These are phyloP conservation scores for Aquilaria malaccensis DNA, from an alignment of 345 rosid species.

Conservation along the genomic window DNA sequence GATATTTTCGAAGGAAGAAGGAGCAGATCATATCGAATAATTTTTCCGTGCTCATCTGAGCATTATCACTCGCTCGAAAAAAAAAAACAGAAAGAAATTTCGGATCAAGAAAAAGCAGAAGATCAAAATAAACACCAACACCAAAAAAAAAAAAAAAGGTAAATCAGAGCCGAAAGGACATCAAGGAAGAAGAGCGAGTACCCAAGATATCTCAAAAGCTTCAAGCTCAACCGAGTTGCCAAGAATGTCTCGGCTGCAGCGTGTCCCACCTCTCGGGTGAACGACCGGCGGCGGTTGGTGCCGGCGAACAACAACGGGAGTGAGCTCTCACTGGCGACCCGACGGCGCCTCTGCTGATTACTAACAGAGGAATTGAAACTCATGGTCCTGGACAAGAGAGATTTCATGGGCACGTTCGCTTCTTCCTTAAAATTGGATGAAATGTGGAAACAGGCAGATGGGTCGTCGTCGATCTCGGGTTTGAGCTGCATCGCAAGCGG, in stretches of 20 bases:
- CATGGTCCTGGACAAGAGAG: conserved; percentile 51
- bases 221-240: conserved; percentile 55
- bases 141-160: not conserved
- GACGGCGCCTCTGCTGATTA: conserved; percentile 51
- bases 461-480: conserved; percentile 34
- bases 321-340: conserved; percentile 55
- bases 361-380: conserved; percentile 22
- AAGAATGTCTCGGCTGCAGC: conserved; percentile 63
- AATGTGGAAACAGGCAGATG: conserved; percentile 36
- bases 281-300: conserved; percentile 27
- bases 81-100: too few species aligned
- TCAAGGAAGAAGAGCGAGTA: conserved; percentile 13
- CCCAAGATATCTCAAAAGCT: conserved; percentile 74
- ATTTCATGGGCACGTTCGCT: conserved; percentile 25
- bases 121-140: too few species aligned
- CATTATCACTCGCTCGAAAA: too few species aligned
- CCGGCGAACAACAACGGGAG: conserved; percentile 33
- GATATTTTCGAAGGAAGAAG: too few species aligned
- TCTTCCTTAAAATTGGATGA: conserved; percentile 44
- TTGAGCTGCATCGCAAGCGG: conserved; percentile 28
- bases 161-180: not conserved
- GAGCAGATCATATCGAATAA: too few species aligned
- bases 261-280: conserved; percentile 46
- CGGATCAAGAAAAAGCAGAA: too few species aligned
- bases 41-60: too few species aligned